Percentiles rank a stretch among this genome's conserved stretches.
Evolutionary conservation across 2,329 filamentous ascomycete genomes (phyloP).

Genomic region (Colletotrichum simmondsii): DNA sequence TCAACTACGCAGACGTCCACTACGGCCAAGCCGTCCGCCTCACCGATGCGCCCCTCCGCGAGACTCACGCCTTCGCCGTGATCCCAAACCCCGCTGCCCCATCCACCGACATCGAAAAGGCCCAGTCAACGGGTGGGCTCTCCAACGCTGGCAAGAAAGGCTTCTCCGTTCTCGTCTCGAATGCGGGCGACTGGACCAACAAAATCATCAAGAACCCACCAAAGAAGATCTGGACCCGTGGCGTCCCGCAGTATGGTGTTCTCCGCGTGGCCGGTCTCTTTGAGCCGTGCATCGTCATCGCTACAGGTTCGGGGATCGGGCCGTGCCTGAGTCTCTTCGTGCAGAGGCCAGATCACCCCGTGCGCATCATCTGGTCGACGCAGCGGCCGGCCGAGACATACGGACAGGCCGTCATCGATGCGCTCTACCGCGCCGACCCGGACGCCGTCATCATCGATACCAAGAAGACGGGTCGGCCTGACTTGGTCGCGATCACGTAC

Average conservation of each 20-base stretch:
- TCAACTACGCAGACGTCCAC: conserved; percentile 70
- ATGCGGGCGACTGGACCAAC: conserved; percentile 80
- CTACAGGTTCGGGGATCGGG: conserved; percentile 79
- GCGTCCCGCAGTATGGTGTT: conserved; percentile 74
- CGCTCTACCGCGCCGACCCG: conserved; percentile 67
- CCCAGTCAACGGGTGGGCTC: conserved; percentile 20
- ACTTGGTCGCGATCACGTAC: conserved; percentile 53
- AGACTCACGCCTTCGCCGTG: conserved; percentile 83
- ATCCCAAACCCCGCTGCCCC: conserved; percentile 66
- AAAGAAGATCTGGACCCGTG: conserved; percentile 73
- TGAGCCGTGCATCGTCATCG: conserved; percentile 72
- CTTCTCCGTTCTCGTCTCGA: conserved; percentile 77
- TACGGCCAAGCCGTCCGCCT: conserved; percentile 69
- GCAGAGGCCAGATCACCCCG: conserved; percentile 53
- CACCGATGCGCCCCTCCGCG: conserved; percentile 70
- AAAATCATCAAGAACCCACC: conserved; percentile 71
- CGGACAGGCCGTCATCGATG: conserved; percentile 64
- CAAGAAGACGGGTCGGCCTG: conserved; percentile 65
- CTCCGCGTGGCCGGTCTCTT: conserved; percentile 76
- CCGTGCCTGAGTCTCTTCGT: conserved; percentile 69
- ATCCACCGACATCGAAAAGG: conserved; percentile 28
- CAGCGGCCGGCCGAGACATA: conserved; percentile 71
- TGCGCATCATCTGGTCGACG: conserved; percentile 77
- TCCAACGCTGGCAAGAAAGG: conserved; percentile 55
- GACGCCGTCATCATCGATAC: conserved; percentile 77